Evolutionary conservation across 805 yeast species (phyloP).

Genomic region (Vanderwaltozyma polyspora): DNA sequence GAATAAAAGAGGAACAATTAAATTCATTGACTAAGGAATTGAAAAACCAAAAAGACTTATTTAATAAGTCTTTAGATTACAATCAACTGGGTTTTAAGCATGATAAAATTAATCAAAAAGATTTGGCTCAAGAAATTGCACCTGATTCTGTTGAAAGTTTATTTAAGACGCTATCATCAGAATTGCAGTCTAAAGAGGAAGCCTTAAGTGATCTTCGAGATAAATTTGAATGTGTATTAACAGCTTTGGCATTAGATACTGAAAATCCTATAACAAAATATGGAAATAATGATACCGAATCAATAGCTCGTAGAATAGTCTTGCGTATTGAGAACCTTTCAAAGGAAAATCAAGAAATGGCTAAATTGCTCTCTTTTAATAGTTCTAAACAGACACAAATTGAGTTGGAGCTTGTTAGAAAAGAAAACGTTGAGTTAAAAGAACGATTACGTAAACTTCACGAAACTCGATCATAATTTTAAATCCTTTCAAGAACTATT

Average conservation of each 20-base stretch:
- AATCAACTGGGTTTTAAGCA: not conserved
- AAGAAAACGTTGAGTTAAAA: slow-evolving; percentile 38
- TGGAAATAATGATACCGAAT: slow-evolving; percentile 63
- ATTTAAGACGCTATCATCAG: too few species aligned
- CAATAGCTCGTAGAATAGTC: slow-evolving; percentile 60
- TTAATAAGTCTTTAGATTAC: slow-evolving; percentile 29
- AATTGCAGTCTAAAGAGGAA: slow-evolving; percentile 34
- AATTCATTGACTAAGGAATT: slow-evolving; percentile 36
- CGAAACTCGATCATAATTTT: not conserved
- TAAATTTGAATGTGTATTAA: slow-evolving; percentile 50
- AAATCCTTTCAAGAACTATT: not conserved
- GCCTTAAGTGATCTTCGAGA: slow-evolving; percentile 52
- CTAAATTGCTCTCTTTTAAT: slow-evolving; percentile 61
- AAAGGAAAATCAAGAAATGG: slow-evolving; percentile 58
- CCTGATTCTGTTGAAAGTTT: too few species aligned
- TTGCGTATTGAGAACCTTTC: slow-evolving; percentile 48
- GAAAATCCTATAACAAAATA: slow-evolving; percentile 34
- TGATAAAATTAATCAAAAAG: not conserved
- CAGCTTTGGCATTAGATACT: slow-evolving; percentile 45
- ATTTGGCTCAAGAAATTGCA: not conserved
- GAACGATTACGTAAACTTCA: slow-evolving; percentile 5
- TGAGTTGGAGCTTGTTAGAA: slow-evolving; percentile 49
- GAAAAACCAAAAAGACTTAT: slow-evolving; percentile 23
- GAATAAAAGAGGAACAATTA: slow-evolving; percentile 42
- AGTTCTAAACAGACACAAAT: slow-evolving; percentile 59